phyloP scores from a whole-genome alignment of 2,329 filamentous ascomycete genomes.

The Dendrostoma leiphaemia region DNA sequence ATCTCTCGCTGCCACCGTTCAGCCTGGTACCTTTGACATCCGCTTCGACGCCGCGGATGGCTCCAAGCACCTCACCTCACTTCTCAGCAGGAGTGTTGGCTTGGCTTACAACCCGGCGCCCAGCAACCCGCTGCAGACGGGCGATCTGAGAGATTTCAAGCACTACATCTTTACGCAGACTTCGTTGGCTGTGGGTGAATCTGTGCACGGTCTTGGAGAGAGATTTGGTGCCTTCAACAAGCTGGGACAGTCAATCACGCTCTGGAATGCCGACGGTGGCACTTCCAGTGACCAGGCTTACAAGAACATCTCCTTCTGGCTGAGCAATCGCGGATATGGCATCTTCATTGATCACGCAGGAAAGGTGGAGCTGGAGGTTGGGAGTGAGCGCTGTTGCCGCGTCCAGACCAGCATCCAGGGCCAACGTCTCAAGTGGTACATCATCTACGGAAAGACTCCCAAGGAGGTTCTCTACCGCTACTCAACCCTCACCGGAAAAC shows the following conservation, averaged over 20 bases:
- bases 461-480: conserved; percentile 71
- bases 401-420: conserved; percentile 68
- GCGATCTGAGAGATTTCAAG: conserved; percentile 49
- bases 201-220: conserved; percentile 72
- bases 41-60: conserved; percentile 50
- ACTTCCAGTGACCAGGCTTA: conserved; percentile 70
- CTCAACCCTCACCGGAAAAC: conserved; percentile 63
- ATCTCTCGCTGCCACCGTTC: conserved; percentile 50
- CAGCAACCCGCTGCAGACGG: conserved; percentile 50
- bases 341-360: conserved; percentile 72
- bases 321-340: conserved; percentile 72
- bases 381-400: conserved; percentile 69
- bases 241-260: conserved; percentile 66
- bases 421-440: conserved; percentile 70
- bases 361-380: conserved; percentile 69
- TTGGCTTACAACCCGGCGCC: conserved; percentile 55
- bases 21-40: conserved; percentile 52
- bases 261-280: conserved; percentile 65
- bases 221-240: conserved; percentile 76
- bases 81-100: conserved; percentile 54
- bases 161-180: conserved; percentile 59
- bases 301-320: conserved; percentile 70
- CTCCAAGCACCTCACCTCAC: conserved; percentile 51
- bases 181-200: conserved; percentile 57
- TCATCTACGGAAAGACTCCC: conserved; percentile 69